A percentile compares a stretch with the other conserved stretches of the same genome.
phyloP scores from a whole-genome alignment of 257 asterid species.

The Leonotis leonurus region DNA sequence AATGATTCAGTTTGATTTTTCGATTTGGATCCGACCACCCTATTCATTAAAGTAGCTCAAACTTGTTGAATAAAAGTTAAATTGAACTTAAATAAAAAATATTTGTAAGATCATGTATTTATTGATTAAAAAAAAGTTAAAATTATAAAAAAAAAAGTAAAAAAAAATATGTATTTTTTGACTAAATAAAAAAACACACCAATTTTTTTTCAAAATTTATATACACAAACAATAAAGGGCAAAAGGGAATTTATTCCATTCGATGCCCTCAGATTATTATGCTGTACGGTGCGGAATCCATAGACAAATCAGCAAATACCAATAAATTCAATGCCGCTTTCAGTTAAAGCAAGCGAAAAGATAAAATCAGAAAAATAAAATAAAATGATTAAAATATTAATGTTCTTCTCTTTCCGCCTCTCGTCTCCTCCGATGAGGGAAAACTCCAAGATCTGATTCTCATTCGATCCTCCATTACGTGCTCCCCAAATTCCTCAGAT shows the following conservation, averaged over 20 bases:
- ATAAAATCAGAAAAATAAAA: neutral
- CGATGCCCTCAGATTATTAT: slow-evolving; percentile 14
- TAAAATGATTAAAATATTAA: neutral
- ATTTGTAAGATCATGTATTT: too few relatives aligned
- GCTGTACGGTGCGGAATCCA: neutral
- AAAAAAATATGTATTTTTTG: too few relatives aligned
- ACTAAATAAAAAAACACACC: too few relatives aligned
- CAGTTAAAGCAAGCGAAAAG: neutral
- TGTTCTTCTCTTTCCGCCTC: slow-evolving; percentile 2
- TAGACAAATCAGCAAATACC: neutral
- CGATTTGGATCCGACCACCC: too few relatives aligned
- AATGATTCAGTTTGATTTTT: too few relatives aligned
- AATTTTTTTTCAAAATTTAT: too few relatives aligned
- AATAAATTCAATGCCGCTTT: slow-evolving; percentile 8
- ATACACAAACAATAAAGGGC: neutral
- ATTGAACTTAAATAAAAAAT: too few relatives aligned
- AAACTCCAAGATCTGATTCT: slow-evolving; percentile 36
- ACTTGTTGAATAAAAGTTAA: too few relatives aligned
- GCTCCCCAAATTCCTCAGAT: slow-evolving; percentile 9
- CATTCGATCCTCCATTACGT: slow-evolving; percentile 9
- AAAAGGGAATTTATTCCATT: neutral
- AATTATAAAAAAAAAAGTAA: too few relatives aligned
- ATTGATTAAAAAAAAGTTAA: too few relatives aligned
- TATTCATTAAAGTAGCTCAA: too few relatives aligned
- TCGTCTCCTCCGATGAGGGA: slow-evolving; percentile 16